A percentile compares a stretch with the other conserved stretches of the same genome.
phyloP scores from a whole-genome alignment of 2,329 filamentous ascomycete species.

The Nothophoma quercina region DNA sequence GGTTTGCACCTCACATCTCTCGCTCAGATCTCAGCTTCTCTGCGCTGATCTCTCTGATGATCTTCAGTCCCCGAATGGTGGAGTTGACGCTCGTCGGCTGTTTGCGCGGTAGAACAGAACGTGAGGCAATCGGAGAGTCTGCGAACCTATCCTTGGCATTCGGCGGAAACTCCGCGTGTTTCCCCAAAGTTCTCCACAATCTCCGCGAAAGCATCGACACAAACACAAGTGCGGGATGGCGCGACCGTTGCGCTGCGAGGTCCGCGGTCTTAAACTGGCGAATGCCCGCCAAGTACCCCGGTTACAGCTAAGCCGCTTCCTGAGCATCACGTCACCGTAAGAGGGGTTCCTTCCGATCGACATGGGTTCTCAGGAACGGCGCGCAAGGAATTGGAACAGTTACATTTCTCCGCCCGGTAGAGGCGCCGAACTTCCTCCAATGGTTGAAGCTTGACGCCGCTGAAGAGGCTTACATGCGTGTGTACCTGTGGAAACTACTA shows the following conservation, averaged over 20 bases:
- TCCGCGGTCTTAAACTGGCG: conserved; percentile 2
- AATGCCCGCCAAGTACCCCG: conserved; percentile 1
- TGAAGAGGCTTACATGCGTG: not conserved
- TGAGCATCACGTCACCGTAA: conserved; percentile 15
- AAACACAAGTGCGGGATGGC: conserved; percentile 8
- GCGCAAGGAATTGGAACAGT: conserved; percentile 10
- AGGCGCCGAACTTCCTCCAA: conserved; percentile 34
- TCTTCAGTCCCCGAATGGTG: not conserved
- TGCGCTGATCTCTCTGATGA: not conserved
- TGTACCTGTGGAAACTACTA: conserved; percentile 13
- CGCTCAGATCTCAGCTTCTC: too few relatives aligned
- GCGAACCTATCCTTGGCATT: conserved; percentile 10
- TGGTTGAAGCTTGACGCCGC: conserved; percentile 16
- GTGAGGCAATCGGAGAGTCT: conserved; percentile 8
- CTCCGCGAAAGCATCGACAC: conserved; percentile 14
- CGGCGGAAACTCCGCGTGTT: conserved; percentile 11
- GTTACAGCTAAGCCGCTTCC: conserved; percentile 3
- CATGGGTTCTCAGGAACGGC: conserved; percentile 16
- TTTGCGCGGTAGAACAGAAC: not conserved
- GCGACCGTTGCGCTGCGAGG: conserved; percentile 8
- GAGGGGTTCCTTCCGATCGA: conserved; percentile 17
- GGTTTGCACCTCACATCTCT: not conserved
- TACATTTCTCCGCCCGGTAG: conserved; percentile 30
- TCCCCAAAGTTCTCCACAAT: conserved; percentile 19
- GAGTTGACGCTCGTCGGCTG: not conserved